phyloP scores from a whole-genome alignment of 768 basidiomycete species.

The Cyathus striatus region DNA sequence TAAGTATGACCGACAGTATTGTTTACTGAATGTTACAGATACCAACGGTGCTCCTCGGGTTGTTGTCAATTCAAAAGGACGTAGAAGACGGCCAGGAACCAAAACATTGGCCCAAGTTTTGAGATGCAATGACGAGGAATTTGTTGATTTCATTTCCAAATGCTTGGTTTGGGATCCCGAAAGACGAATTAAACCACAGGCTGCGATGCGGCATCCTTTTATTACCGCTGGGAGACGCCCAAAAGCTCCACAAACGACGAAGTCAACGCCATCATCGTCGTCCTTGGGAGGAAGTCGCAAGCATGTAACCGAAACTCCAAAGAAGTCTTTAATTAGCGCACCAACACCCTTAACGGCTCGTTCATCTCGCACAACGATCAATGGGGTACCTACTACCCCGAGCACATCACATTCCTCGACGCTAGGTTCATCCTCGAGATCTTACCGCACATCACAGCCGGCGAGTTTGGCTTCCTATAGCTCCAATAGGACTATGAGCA shows the following conservation, averaged over 20 bases:
- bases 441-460: constrained; percentile 63
- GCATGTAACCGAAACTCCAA: constrained; percentile 62
- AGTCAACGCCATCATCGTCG: constrained; percentile 54
- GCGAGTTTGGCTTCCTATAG: constrained; percentile 71
- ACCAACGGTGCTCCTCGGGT: constrained; percentile 89
- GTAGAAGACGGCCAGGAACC: constrained; percentile 84
- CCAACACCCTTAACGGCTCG: constrained; percentile 86
- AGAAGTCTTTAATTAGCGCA: constrained; percentile 86
- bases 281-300: constrained; percentile 53
- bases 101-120: constrained; percentile 88
- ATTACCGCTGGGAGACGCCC: constrained; percentile 60
- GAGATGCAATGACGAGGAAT: constrained; percentile 89
- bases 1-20: neutral
- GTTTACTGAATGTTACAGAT: constrained; percentile 41
- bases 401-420: constrained; percentile 50
- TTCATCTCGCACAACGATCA: constrained; percentile 49
- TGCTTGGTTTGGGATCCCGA: constrained; percentile 99
- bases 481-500: constrained; percentile 69
- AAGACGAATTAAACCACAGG: constrained; percentile 87
- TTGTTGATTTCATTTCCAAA: constrained; percentile 94
- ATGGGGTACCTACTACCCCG: constrained; percentile 55
- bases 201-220: constrained; percentile 89
- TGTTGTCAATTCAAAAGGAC: constrained; percentile 95
- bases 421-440: constrained; percentile 50
- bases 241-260: constrained; percentile 45